Conservation (phyloP, 2,329 filamentous ascomycete genomes). For the Nothomitra cinnamomea region DNA sequence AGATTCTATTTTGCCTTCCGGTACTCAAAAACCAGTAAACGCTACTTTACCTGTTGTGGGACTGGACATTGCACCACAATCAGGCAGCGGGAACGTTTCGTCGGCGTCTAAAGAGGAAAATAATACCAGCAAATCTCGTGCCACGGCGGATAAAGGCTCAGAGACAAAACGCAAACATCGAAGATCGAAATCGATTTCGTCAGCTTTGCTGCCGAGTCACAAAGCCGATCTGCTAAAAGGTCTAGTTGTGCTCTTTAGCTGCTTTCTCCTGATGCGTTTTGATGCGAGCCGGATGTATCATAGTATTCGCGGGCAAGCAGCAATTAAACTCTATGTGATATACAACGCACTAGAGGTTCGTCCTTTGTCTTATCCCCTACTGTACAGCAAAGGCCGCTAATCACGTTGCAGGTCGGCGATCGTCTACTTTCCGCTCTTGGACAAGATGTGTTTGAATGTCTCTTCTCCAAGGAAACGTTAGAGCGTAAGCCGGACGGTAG, state of each 20-base stretch:
- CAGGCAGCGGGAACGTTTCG: background rate
- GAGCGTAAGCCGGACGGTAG: constrained; percentile 76
- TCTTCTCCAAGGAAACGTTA: constrained; percentile 84
- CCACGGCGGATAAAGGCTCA: constrained; percentile 8
- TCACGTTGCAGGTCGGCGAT: constrained; percentile 46
- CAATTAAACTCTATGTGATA: constrained; percentile 96
- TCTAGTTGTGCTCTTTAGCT: constrained; percentile 71
- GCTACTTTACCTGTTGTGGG: background rate
- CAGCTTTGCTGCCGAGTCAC: constrained; percentile 68
- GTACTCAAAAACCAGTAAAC: background rate
- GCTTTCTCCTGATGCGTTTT: constrained; percentile 68
- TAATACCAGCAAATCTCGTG: background rate
- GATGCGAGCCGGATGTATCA: constrained; percentile 98
- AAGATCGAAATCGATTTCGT: constrained; percentile 70
- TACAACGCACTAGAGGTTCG: constrained; percentile 83
- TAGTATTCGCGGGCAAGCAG: constrained; percentile 85
- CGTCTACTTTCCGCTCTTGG: constrained; percentile 78
- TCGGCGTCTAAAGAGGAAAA: background rate
- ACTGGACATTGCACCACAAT: background rate
- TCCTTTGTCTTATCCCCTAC: background rate
- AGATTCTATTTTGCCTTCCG: background rate
- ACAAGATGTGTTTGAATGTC: constrained; percentile 88
- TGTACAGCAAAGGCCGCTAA: background rate
- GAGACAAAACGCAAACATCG: constrained; percentile 34
- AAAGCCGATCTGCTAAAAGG: constrained; percentile 93